Base-by-base conservation (phyloP, 139 green algal genomes). In the Coelastrella sp. region DNA sequence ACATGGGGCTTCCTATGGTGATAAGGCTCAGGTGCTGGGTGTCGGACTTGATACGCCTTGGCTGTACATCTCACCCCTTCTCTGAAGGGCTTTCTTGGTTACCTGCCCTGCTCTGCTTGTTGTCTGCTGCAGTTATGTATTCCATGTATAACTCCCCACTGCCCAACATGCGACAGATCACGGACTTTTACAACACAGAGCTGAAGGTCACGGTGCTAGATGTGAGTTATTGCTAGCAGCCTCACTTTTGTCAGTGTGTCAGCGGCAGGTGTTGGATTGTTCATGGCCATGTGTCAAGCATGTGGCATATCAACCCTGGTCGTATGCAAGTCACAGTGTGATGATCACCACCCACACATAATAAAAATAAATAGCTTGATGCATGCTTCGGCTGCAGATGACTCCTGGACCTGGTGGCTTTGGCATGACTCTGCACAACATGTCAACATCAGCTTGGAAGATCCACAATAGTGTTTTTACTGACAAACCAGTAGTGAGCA, bases 121-220 rank as follows among this genome's bases (percentile, higher is more conserved):
- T 71, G 66, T 50, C 4, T n/a, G 32, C 43, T 66, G 48, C 32
- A 66, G 30, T 30, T 48, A 80, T 53, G 66, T 74, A 74, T 35
- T 74, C 66, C 9, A 74, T 80, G 72, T 80, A 45, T 30, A 50
- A 80, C 23, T 66, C 43, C 48, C 72, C 72, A 21, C 30, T 80
- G 48, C 72, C 72, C 45, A 80, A 80, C 48, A 80, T 80, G 72
- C 72, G 48, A 30, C 72, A 80, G 48, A 4, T 21, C 30, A 66
- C 30, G 53, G 48, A 64, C 30, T 80, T 80, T 23, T 80, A 67
- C 48, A 45, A 67, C 25, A 80, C 72, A 80, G 72, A 80, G 48
- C 27, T 80, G 17, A 17, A 8, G 30, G 21, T 64, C 19, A 64
- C 27, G 21, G 21, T 64, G 11, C 17, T 64, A 9, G 53, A 64